phyloP scores from a whole-genome alignment of 148 eudicot genomes.

The Nepenthes gracilis region DNA sequence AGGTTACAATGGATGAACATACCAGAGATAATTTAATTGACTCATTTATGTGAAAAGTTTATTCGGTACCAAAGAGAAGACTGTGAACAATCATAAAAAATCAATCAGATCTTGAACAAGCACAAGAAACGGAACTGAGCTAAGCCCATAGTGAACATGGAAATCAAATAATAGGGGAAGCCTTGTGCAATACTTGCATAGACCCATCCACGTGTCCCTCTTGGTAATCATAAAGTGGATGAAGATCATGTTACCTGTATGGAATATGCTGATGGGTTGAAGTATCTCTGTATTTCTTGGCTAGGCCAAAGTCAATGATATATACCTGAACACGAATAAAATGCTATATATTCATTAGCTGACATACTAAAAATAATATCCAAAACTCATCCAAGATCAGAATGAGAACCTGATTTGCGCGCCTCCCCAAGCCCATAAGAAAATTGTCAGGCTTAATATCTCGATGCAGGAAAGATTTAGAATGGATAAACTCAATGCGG shows the following conservation, averaged over 20 bases:
- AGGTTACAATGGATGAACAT: no score
- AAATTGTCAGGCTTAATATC: slow-evolving; percentile 97
- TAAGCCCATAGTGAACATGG: no score
- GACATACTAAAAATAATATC: background rate
- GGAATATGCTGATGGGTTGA: slow-evolving; percentile 88
- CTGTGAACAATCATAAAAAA: no score
- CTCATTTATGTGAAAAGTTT: no score
- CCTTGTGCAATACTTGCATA: no score
- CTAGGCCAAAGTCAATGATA: slow-evolving; percentile 84
- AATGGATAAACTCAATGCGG: slow-evolving; percentile 81
- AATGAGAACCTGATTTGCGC: slow-evolving; percentile 76
- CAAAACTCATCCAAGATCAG: background rate
- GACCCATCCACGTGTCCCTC: no score
- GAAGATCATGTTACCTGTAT: slow-evolving; percentile 48
- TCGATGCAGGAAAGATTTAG: slow-evolving; percentile 81
- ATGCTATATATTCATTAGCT: background rate
- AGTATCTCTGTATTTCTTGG: slow-evolving; percentile 86
- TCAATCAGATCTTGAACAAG: no score
- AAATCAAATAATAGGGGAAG: no score
- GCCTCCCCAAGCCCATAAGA: slow-evolving; percentile 91
- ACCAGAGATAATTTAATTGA: no score
- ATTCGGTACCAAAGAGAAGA: no score
- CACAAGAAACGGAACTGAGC: no score
- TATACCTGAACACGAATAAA: slow-evolving; percentile 44
- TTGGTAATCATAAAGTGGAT: slow-evolving; percentile 7